Evolutionary conservation across 306 rosid species (phyloP).

Genomic region (Glycine tomentella): DNA sequence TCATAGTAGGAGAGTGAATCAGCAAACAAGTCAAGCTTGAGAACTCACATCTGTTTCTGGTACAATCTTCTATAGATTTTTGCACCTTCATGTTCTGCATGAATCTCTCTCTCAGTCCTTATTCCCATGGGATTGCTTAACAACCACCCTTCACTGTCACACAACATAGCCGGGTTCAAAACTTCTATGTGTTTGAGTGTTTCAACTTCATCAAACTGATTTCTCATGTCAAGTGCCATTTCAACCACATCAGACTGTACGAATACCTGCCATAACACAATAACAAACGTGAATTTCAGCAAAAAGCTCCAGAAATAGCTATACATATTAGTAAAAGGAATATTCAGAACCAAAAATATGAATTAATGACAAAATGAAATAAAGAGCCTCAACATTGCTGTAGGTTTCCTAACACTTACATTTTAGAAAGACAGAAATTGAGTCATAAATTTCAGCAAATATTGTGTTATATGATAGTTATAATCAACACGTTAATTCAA

Average conservation of each 20-base stretch:
- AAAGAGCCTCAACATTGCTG: background rate
- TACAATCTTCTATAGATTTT: conserved; percentile 81
- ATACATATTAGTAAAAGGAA: too few relatives aligned
- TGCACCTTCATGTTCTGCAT: conserved; percentile 82
- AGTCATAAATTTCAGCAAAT: background rate
- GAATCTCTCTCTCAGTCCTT: conserved; percentile 94
- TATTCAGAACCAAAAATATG: conserved; percentile 8
- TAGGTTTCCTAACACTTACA: background rate
- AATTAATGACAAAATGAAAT: background rate
- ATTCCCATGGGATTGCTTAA: conserved; percentile 81
- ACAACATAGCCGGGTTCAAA: conserved; percentile 50
- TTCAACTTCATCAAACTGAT: conserved; percentile 67
- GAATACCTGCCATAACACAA: conserved; percentile 64
- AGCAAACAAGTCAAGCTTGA: background rate
- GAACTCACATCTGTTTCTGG: conserved; percentile 55
- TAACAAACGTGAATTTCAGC: background rate
- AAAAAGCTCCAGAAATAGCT: too few relatives aligned
- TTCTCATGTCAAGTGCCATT: conserved; percentile 79
- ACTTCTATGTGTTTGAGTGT: conserved; percentile 57
- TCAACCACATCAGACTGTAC: conserved; percentile 79
- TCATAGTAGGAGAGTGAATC: background rate
- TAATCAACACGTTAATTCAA: background rate
- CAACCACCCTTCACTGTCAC: conserved; percentile 85
- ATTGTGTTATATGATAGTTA: background rate
- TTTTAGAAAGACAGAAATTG: background rate